These are phyloP conservation scores for Penicillium malachiteum DNA, from an alignment of 495 filamentous ascomycete genomes.

Conservation along the genomic window DNA sequence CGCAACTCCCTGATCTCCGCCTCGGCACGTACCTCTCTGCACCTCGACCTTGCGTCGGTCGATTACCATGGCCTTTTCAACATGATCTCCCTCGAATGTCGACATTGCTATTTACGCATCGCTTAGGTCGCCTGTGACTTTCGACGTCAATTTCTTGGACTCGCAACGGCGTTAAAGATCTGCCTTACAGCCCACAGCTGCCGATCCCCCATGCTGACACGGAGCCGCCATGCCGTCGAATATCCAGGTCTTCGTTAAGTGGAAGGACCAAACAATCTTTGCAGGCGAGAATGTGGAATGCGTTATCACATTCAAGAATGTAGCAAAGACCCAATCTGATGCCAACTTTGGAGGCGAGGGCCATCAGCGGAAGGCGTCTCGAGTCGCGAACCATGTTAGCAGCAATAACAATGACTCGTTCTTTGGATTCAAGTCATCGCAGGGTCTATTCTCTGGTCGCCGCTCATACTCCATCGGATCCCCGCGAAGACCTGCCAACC, in stretches of 20 bases:
- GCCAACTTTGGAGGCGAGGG: slow-evolving; percentile 32
- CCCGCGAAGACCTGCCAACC: slow-evolving; percentile 31
- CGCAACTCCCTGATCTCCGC: slow-evolving; percentile 9
- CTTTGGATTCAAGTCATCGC: slow-evolving; percentile 43
- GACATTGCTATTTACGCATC: slow-evolving; percentile 12
- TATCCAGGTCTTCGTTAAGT: slow-evolving; percentile 92
- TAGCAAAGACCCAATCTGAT: slow-evolving; percentile 49
- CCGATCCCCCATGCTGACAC: slow-evolving; percentile 34
- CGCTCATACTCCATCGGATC: slow-evolving; percentile 39
- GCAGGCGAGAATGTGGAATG: slow-evolving; percentile 93
- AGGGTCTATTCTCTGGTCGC: slow-evolving; percentile 39
- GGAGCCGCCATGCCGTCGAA: slow-evolving; percentile 54
- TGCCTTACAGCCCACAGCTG: slow-evolving; percentile 5
- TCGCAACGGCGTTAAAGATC: background rate
- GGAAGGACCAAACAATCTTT: slow-evolving; percentile 88
- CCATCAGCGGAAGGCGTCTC: slow-evolving; percentile 47
- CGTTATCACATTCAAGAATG: slow-evolving; percentile 93
- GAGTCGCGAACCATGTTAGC: slow-evolving; percentile 38
- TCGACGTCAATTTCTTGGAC: slow-evolving; percentile 14
- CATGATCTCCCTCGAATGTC: slow-evolving; percentile 31
- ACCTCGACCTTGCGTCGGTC: slow-evolving; percentile 6
- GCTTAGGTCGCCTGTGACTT: slow-evolving; percentile 5
- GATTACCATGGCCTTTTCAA: slow-evolving; percentile 19
- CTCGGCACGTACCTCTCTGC: slow-evolving; percentile 17
- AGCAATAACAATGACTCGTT: slow-evolving; percentile 41